Conservation (phyloP, 371 early-diverging fungal species). For the Apophysomyces elegans region DNA sequence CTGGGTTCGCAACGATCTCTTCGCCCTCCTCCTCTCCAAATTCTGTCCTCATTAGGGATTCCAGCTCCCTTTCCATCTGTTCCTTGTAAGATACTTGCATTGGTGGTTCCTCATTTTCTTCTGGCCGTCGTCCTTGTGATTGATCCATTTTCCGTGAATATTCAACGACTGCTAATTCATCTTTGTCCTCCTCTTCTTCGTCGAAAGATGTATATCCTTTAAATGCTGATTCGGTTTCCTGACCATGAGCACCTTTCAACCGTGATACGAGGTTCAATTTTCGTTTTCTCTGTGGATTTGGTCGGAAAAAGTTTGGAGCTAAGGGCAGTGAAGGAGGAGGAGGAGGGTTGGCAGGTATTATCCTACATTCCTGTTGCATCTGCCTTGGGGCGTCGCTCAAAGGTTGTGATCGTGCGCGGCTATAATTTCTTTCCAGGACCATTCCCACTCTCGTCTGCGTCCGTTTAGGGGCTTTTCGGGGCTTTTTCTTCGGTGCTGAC, state of each 20-base stretch:
- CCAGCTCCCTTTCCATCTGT: slow-evolving; percentile 12
- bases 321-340: not conserved
- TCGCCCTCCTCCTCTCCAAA: not conserved
- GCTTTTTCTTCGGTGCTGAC: slow-evolving; percentile 4
- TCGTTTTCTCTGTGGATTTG: not conserved
- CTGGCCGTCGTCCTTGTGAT: not conserved
- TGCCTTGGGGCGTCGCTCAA: not conserved
- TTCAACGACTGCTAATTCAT: not conserved
- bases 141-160: not conserved
- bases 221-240: not conserved
- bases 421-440: not conserved
- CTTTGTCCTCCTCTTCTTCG: slow-evolving; percentile 6
- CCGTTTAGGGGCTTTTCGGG: not conserved
- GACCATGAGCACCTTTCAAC: slow-evolving; percentile 9
- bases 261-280: slow-evolving; percentile 12
- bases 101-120: not conserved
- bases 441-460: not conserved
- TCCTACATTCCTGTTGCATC: not conserved
- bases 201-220: slow-evolving; percentile 1
- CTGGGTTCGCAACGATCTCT: not conserved
- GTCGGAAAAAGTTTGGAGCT: no score
- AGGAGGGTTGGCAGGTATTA: not conserved
- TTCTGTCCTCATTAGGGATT: slow-evolving; percentile 9
- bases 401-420: not conserved
- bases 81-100: not conserved